Base-by-base conservation (phyloP, 1,139 yeast species). In the Blastobotrys malaysiensis region DNA sequence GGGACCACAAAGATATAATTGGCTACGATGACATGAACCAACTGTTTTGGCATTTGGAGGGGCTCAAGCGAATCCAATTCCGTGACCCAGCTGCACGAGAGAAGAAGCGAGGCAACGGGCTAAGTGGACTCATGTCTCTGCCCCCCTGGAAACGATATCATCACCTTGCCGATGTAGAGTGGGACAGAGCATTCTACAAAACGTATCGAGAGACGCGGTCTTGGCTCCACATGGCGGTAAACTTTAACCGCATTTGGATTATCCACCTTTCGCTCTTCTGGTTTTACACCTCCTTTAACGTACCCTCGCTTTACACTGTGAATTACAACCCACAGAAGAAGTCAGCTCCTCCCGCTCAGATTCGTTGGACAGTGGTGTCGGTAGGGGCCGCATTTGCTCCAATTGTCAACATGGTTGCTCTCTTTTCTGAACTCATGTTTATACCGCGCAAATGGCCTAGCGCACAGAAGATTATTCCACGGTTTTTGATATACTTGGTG, bases 11-110 rank as follows among this genome's bases (percentile, higher is more conserved):
- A 56, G 73, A 77, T 44, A 78, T 83, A 1, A 83, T 89, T 58
- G 96, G 97, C 0, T 89, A 89, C 65, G 97, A 89, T 68, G 97
- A 89, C 66, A 76, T 88, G 52, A 89, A 89, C 67, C 96, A 86
- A 65, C 74, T 86, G 20, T 89, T 89, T 65, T 89, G 97, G 97
- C 83, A 83, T 60, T 78, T 81, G 0, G 78, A 81, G 54, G 88
- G 89, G 0, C 69, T 89, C 11, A 72, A 75, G 50, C 72, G 77
- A 48, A 71, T 89, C 11, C 16, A 31, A n/a, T 31, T 31, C 16
- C 39, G 16, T 11, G 39, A 31, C 7, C 39, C 16, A 3, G 4
- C 39, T 13, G 39, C 16, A n/a, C 39, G 11, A 13, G 39, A 31
- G 14, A 31, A 31, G 39, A 68, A 64, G 13, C 64, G 83, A 9